Conservation (phyloP, 768 basidiomycete genomes). For the Collybia nuda region DNA sequence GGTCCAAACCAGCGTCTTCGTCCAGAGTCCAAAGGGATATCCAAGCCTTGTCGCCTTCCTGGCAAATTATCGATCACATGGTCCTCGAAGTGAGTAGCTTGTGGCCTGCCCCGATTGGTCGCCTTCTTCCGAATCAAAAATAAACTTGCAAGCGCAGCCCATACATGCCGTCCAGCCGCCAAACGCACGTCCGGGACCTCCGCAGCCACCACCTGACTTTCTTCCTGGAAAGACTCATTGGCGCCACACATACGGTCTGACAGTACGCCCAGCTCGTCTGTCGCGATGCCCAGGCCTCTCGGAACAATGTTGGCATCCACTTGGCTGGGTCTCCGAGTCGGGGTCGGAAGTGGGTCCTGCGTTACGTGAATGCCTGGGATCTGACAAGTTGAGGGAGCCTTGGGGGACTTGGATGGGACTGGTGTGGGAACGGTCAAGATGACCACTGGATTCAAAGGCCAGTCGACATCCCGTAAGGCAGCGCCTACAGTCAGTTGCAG, state of each 20-base stretch:
- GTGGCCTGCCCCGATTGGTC: neutral
- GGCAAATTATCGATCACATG: neutral
- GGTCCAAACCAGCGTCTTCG: constrained; percentile 2
- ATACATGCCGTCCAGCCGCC: constrained; percentile 6
- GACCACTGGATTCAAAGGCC: neutral
- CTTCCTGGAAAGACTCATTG: neutral
- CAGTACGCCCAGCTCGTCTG: neutral
- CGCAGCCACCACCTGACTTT: neutral
- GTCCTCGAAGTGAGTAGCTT: neutral
- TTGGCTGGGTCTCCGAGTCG: neutral
- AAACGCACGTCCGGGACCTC: neutral
- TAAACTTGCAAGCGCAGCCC: constrained; percentile 3
- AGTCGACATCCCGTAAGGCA: neutral
- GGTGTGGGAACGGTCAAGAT: neutral
- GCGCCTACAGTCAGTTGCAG: neutral
- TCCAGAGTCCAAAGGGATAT: constrained; percentile 4
- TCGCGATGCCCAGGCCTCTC: neutral
- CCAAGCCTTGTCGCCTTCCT: constrained; percentile 8
- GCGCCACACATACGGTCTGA: neutral
- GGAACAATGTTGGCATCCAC: neutral
- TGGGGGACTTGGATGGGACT: neutral
- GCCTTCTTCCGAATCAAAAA: constrained; percentile 4
- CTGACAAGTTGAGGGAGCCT: neutral
- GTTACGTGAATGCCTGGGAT: neutral
- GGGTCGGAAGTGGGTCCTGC: neutral